phyloP scores from a whole-genome alignment of 2,329 filamentous ascomycete genomes.

The Tolypocladium nubicola region DNA sequence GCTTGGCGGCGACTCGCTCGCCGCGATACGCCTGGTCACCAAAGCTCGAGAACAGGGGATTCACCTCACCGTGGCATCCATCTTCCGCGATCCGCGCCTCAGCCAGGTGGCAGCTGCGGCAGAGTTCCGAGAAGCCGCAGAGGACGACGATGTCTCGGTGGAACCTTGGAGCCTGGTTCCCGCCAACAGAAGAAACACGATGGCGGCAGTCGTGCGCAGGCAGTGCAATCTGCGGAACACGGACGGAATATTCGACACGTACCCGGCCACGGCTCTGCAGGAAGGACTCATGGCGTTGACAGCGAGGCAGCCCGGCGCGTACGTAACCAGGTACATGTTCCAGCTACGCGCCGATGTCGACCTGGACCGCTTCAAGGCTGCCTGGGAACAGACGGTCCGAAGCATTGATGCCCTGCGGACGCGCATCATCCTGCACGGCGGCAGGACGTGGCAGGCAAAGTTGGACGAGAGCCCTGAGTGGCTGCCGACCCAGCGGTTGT shows the following conservation, averaged over 20 bases:
- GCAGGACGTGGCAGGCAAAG: neutral
- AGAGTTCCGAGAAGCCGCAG: neutral
- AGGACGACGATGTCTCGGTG: neutral
- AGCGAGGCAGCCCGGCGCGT: constrained; percentile 20
- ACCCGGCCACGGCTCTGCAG: constrained; percentile 29
- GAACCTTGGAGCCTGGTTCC: neutral
- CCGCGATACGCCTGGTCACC: neutral
- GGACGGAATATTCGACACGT: constrained; percentile 16
- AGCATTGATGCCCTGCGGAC: constrained; percentile 3
- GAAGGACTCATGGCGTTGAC: constrained; percentile 27
- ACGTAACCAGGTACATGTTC: constrained; percentile 21
- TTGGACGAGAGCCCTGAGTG: neutral
- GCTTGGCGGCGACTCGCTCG: constrained; percentile 1
- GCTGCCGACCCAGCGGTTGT: neutral
- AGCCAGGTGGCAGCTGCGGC: neutral
- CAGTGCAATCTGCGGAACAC: constrained; percentile 2
- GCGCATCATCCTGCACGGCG: constrained; percentile 2
- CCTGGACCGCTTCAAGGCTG: constrained; percentile 13
- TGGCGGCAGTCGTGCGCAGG: neutral
- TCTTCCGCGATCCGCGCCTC: neutral
- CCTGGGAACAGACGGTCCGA: constrained; percentile 12
- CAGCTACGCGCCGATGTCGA: constrained; percentile 10
- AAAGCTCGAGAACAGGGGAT: neutral
- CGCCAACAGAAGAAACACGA: neutral
- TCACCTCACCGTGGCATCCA: neutral